These are phyloP conservation scores for Chalciporus pseudorubinellus DNA, from an alignment of 768 basidiomycete species.

Conservation along the genomic window DNA sequence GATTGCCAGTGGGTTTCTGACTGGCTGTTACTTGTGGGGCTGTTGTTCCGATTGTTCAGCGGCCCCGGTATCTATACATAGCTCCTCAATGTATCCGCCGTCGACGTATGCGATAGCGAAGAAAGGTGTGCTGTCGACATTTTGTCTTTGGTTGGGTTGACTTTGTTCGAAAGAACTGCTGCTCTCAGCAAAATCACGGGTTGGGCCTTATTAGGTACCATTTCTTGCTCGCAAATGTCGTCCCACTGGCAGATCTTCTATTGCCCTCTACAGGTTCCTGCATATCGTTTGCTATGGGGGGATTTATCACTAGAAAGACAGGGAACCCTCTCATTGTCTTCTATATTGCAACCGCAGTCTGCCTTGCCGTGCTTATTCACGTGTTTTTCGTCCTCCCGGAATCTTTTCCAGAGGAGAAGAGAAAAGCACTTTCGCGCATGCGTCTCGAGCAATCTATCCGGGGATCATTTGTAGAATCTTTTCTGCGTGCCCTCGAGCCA, in stretches of 20 bases:
- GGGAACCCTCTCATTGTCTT: conserved; percentile 24
- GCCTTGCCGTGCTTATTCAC: conserved; percentile 22
- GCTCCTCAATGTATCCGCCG: conserved; percentile 27
- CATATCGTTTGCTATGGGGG: conserved; percentile 29
- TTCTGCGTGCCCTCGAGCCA: conserved; percentile 20
- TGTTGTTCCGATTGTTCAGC: conserved; percentile 16
- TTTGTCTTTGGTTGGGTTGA: conserved; percentile 3
- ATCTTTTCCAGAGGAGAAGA: conserved; percentile 28
- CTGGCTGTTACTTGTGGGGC: conserved; percentile 17
- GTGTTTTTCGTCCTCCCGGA: conserved; percentile 28
- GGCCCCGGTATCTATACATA: conserved; percentile 9
- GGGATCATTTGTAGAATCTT: not conserved
- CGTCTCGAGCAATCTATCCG: not conserved
- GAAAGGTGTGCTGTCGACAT: conserved; percentile 15
- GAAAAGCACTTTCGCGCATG: conserved; percentile 15
- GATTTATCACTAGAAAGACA: conserved; percentile 26
- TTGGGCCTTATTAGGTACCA: conserved; percentile 28
- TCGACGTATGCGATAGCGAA: conserved; percentile 27
- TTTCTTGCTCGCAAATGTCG: not conserved
- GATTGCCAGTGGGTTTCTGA: conserved; percentile 10
- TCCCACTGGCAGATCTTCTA: not conserved
- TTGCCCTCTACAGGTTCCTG: conserved; percentile 16
- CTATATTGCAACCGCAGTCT: conserved; percentile 13
- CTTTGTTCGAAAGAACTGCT: conserved; percentile 18
- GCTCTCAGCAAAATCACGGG: conserved; percentile 27